A percentile compares a stretch with the other conserved stretches of the same genome.
phyloP scores from a whole-genome alignment of 176 grass and related monocot species.

The Triticum timopheevii region DNA sequence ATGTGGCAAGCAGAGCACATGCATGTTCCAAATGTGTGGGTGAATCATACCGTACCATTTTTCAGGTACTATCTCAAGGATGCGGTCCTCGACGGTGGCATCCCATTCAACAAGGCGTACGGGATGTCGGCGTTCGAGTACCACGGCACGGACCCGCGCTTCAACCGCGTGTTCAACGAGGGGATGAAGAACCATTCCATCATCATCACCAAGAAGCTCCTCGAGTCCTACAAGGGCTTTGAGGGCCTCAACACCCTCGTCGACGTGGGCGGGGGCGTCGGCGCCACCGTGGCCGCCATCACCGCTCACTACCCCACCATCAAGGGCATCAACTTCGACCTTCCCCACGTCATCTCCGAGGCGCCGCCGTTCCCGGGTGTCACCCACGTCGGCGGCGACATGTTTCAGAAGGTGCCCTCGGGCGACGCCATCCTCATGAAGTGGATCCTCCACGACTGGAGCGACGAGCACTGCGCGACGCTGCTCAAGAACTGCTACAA shows the following conservation, averaged over 20 bases:
- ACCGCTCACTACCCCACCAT: no score
- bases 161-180: constrained; percentile 96
- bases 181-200: constrained; percentile 89
- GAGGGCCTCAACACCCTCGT: constrained; percentile 54
- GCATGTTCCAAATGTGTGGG: not conserved
- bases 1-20: no score
- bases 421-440: no score
- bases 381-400: no score
- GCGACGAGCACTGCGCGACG: no score
- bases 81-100: constrained; percentile 75
- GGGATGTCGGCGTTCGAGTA: constrained; percentile 94
- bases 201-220: constrained; percentile 88
- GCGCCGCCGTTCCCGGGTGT: no score
- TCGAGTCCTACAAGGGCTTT: constrained; percentile 75
- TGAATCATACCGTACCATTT: not conserved
- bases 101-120: constrained; percentile 97
- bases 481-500: no score
- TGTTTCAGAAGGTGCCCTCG: no score
- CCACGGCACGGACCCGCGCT: constrained; percentile 73
- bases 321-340: no score
- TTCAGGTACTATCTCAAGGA: constrained; percentile 89
- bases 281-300: no score
- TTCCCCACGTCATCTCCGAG: no score
- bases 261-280: constrained; percentile 74
- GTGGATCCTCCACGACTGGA: no score